phyloP scores from a whole-genome alignment of 2,329 filamentous ascomycete species.

The Pseudocercospora vitis region DNA sequence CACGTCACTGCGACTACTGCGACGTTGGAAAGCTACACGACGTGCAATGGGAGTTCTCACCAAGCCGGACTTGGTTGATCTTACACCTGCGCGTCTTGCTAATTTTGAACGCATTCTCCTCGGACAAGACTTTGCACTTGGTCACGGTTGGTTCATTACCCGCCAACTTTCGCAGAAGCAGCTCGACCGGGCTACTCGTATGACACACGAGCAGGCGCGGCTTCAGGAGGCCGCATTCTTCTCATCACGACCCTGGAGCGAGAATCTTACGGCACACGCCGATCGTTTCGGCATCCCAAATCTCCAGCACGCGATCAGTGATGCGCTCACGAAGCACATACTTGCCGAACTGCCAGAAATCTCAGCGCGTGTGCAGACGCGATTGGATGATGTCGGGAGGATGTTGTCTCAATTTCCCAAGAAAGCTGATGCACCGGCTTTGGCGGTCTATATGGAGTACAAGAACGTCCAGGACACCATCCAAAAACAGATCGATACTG shows the following conservation, averaged over 20 bases:
- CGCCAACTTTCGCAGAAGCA: conserved; percentile 61
- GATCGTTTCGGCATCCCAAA: conserved; percentile 54
- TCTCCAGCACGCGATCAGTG: conserved; percentile 52
- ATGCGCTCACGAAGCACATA: conserved; percentile 52
- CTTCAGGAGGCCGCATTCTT: conserved; percentile 56
- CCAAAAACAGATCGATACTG: conserved; percentile 55
- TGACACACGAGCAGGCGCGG: conserved; percentile 52
- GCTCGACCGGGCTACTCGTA: conserved; percentile 38
- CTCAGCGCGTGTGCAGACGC: conserved; percentile 44
- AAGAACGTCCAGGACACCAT: conserved; percentile 58
- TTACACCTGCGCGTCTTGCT: conserved; percentile 36
- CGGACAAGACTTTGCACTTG: conserved; percentile 61
- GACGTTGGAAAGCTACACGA: conserved; percentile 41
- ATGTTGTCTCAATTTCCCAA: conserved; percentile 63
- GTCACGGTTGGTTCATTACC: conserved; percentile 77
- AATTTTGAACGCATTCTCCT: conserved; percentile 46
- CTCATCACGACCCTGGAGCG: conserved; percentile 47
- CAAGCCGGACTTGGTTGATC: conserved; percentile 72
- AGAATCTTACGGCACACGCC: conserved; percentile 41
- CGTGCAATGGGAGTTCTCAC: conserved; percentile 65
- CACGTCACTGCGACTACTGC: conserved; percentile 65
- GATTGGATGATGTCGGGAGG: conserved; percentile 54
- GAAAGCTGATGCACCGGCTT: conserved; percentile 62
- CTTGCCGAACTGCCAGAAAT: conserved; percentile 43
- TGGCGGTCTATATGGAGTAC: conserved; percentile 63